These are phyloP conservation scores for Trichoderma virens DNA, from an alignment of 495 filamentous ascomycete genomes.

Conservation along the genomic window DNA sequence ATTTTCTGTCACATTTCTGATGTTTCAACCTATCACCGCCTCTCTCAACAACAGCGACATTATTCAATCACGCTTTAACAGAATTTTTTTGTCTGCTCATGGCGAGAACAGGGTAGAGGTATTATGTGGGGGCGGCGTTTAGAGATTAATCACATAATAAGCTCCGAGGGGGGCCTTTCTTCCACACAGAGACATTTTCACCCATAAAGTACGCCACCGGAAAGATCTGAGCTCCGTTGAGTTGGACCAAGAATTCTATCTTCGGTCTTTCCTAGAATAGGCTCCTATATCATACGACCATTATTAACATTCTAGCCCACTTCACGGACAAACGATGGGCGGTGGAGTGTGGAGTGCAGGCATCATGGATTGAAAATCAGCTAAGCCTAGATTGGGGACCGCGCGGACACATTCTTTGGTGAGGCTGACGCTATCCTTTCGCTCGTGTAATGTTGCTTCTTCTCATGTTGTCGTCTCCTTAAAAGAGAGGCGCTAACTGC, in stretches of 20 bases:
- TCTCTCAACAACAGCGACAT: neutral
- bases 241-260: too few relatives aligned
- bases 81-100: neutral
- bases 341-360: too few relatives aligned
- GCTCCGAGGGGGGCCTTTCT: too few relatives aligned
- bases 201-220: too few relatives aligned
- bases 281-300: too few relatives aligned
- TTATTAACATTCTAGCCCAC: too few relatives aligned
- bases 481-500: neutral
- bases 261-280: too few relatives aligned
- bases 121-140: too few relatives aligned
- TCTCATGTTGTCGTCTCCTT: neutral
- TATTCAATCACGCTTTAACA: neutral
- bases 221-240: too few relatives aligned
- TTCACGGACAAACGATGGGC: too few relatives aligned
- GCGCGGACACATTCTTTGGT: neutral
- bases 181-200: too few relatives aligned
- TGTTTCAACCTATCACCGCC: neutral
- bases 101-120: neutral
- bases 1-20: neutral
- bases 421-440: neutral
- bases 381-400: neutral
- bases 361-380: neutral
- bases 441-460: neutral
- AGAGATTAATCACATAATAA: too few relatives aligned